Evolutionary conservation across 2,329 filamentous ascomycete species (phyloP), one percentile per base, ranked within the genome.

Genomic region (Nigrospora osmanthi): DNA sequence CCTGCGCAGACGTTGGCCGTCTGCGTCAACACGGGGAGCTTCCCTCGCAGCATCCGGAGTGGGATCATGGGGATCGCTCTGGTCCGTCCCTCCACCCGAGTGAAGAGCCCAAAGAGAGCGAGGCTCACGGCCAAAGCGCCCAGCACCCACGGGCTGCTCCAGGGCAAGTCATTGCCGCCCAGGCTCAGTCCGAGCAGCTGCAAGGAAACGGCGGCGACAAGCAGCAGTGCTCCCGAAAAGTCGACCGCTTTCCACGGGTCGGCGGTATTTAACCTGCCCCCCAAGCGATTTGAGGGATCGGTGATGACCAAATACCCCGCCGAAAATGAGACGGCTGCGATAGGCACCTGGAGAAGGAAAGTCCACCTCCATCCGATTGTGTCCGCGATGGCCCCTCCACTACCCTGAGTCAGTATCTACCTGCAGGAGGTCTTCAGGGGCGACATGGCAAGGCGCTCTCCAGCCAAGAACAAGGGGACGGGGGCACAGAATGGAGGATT

Each of bases 321-420:
- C 0, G 71, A 35, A 1, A 83, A 65, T 0, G 78, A 80, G n/a
- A 75, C 52, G 2, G 71, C 48, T 0, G 78, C 81, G 0, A 84
- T 57, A 0, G 81, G 81, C 0, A 81, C 75, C 53, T 85, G 81
- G 2, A 81, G 63, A 4, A 81, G 55, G 47, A 85, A 85, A 45
- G 78, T 82, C 73, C 77, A 83, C 17, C 83, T 70, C 83, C 83
- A 87, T 11, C 83, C 82, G 17, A 87, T 68, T 2, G 64, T 67
- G 51, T 85, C 80, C 19, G 80, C 80, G 11, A 87, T 72, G 32
- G 76, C 71, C 2, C 82, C 82, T 3, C 83, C 83, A 39, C 19
- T 23, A 4, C 7, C 19, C 19, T 4, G 19, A 23, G 19, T 23
- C 19, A 23, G 19, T 23, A 23, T 23, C 19, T 23, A 23, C 7